Base-by-base conservation (phyloP, 116 monocot genomes). In the Trichopus zeylanicus region DNA sequence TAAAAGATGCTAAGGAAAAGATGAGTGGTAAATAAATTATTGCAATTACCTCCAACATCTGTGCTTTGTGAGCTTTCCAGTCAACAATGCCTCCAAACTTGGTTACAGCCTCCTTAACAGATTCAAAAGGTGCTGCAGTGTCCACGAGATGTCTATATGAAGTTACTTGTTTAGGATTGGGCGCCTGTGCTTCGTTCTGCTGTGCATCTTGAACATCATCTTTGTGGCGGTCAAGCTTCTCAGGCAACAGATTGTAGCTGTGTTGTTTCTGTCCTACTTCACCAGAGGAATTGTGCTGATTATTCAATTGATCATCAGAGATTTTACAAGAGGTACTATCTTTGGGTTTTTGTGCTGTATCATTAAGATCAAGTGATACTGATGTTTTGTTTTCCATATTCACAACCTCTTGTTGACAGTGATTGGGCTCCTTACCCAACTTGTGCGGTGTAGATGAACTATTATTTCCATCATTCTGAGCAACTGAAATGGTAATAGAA, bases 21-120 rank as follows among this genome's bases (percentile, higher is more conserved):
- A 39, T 4, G n/a, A 25, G 27, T 10, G 12, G 4, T 1, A 15
- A 5, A 28, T 1, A 60, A 27, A 1, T n/a, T n/a, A n/a, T n/a
- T n/a, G n/a, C n/a, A 7, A 25, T 39, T 81, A 86, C 86, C 86
- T 86, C 81, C 16, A n/a, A 57, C 63, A 73, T 75, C 62, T 51
- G 67, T 57, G 81, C 67, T 71, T 70, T 89, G 62, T 89, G 81
- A 51, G 84, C 84, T 73, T 89, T 89, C 89, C 89, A 89, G 61
- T 89, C 89, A 42, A 75, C 75, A 59, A 89, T 89, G 54, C 84
- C 89, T 59, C 89, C 89, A 76, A 81, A 84, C 51, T 73, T 84
- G 27, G 72, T 67, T 16, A 89, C n/a, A 55, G 84, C 89, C 35
- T 78, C 84, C 64, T 68, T 84, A 29, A 89, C 84, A 33, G 89